A percentile compares a stretch with the other conserved stretches of the same genome.
Conservation (phyloP, 768 basidiomycete genomes). For the Leccinellum rugosiceps region DNA sequence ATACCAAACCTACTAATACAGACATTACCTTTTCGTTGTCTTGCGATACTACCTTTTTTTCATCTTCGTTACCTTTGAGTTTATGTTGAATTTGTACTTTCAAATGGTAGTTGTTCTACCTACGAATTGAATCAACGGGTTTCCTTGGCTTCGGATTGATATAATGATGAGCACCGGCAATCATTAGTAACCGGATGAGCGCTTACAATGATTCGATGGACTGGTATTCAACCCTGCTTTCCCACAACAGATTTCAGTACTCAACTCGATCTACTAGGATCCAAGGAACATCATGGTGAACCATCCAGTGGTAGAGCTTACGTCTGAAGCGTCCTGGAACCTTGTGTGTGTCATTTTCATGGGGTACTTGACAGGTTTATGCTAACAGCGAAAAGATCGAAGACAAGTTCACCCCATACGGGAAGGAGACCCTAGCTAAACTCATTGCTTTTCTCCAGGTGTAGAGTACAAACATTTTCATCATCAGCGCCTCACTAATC, state of each 20-base stretch:
- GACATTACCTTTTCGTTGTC: constrained; percentile 7
- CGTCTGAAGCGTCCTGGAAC: constrained; percentile 84
- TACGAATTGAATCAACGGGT: constrained; percentile 9
- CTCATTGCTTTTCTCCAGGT: constrained; percentile 86
- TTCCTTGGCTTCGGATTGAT: not conserved
- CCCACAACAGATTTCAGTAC: not conserved
- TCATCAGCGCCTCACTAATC: not conserved
- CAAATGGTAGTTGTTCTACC: not conserved
- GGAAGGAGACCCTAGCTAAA: constrained; percentile 81
- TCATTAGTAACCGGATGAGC: constrained; percentile 7
- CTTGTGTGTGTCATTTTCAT: constrained; percentile 49
- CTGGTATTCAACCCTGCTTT: not conserved
- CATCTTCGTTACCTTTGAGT: not conserved
- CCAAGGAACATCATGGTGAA: constrained; percentile 41
- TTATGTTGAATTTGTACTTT: constrained; percentile 8
- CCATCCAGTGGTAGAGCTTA: constrained; percentile 75
- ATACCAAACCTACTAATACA: constrained; percentile 28
- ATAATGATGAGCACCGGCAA: constrained; percentile 5
- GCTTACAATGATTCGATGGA: not conserved
- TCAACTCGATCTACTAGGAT: not conserved
- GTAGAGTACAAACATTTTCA: constrained; percentile 11
- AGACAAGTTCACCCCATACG: constrained; percentile 89
- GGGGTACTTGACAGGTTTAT: not conserved
- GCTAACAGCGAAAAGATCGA: constrained; percentile 54
- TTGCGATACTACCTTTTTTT: not conserved